Evolutionary conservation across 345 rosid species (phyloP).

Genomic region (Murraya koenigii): DNA sequence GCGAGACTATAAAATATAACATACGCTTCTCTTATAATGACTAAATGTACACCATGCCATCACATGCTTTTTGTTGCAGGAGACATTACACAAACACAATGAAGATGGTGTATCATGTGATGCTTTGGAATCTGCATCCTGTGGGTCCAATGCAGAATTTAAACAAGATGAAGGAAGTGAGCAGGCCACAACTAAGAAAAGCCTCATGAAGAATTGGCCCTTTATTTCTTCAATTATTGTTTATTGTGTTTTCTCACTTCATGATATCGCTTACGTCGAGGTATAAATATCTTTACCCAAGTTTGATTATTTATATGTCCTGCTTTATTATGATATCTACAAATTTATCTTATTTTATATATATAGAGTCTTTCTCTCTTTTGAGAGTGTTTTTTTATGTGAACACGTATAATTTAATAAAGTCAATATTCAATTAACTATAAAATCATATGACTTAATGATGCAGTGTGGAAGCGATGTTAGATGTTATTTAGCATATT

Average conservation of each 20-base stretch:
- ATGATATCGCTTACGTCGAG: conserved; percentile 95
- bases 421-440: no score
- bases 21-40: not conserved
- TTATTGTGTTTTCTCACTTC: conserved; percentile 79
- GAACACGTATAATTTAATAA: no score
- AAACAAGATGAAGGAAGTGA: conserved; percentile 19
- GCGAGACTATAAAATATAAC: not conserved
- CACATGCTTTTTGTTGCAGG: conserved; percentile 31
- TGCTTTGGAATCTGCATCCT: conserved; percentile 39
- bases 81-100: conserved; percentile 66
- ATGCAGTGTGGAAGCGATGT: no score
- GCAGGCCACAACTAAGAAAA: conserved; percentile 24
- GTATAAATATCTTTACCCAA: conserved; percentile 26
- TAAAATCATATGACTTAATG: no score
- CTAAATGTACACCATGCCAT: not conserved
- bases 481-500: no score
- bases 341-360: no score
- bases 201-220: conserved; percentile 81
- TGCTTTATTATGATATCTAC: accelerated
- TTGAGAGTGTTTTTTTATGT: no score
- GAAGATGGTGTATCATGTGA: conserved; percentile 29
- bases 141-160: conserved; percentile 20
- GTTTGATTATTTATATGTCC: not conserved
- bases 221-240: conserved; percentile 79
- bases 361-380: no score